Conservation (phyloP, 129 eudicot genomes). For the Arctium lappa region DNA sequence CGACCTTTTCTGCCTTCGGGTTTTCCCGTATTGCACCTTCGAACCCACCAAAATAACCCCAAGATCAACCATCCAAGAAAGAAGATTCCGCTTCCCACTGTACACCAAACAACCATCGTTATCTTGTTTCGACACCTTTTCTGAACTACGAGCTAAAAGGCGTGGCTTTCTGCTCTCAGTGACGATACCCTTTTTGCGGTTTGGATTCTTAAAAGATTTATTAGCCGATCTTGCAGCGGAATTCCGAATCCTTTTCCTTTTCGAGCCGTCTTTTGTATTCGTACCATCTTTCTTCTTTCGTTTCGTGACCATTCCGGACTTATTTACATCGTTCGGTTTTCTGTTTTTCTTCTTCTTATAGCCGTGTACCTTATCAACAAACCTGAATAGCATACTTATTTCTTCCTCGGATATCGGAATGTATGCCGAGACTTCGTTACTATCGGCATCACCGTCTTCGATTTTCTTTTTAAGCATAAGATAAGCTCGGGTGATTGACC, state of each 20-base stretch:
- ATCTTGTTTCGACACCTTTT: constrained; percentile 38
- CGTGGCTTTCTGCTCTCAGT: constrained; percentile 38
- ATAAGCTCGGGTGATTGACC: constrained; percentile 85
- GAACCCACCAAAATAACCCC: constrained; percentile 46
- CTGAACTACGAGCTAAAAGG: constrained; percentile 56
- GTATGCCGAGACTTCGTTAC: constrained; percentile 45
- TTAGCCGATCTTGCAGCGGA: neutral
- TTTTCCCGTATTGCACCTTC: constrained; percentile 59
- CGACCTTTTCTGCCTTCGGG: constrained; percentile 26
- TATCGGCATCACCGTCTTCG: constrained; percentile 45
- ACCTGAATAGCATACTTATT: constrained; percentile 53
- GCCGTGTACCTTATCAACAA: constrained; percentile 11
- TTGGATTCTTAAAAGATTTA: constrained; percentile 6
- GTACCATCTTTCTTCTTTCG: constrained; percentile 23
- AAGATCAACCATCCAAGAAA: constrained; percentile 87
- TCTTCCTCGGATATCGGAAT: constrained; percentile 58
- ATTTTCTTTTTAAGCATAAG: constrained; percentile 42
- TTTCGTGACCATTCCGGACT: neutral
- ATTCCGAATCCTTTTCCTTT: constrained; percentile 23
- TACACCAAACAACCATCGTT: constrained; percentile 32
- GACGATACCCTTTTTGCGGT: neutral
- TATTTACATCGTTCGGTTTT: constrained; percentile 10
- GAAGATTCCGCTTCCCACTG: constrained; percentile 55
- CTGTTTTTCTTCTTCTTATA: constrained; percentile 24
- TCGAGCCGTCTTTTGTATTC: constrained; percentile 17